Evolutionary conservation across 2,329 filamentous ascomycete species (phyloP), one percentile per base, ranked within the genome.

Genomic region (Fusarium liriodendri): DNA sequence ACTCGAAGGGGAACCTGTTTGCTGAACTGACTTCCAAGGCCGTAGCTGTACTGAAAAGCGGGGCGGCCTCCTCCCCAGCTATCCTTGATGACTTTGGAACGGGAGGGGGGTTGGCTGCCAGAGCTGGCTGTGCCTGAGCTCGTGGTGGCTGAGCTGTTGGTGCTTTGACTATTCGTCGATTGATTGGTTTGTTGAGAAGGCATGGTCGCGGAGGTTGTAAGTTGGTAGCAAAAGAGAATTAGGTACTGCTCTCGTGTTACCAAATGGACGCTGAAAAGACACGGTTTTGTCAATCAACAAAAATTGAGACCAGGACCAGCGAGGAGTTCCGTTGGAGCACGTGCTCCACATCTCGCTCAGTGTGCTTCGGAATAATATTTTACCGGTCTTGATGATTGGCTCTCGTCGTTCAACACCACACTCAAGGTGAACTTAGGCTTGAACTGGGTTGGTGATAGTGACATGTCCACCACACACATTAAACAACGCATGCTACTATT

Each of bases 21-120:
- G 14, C 13, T 37, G 8, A 50, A 14, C 54, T 38, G 29, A 63
- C 67, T 61, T 9, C 14, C 22, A 16, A 71, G 59, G 5, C 50
- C 37, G 16, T 63, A 47, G 38, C 67, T 63, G 32, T 5, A 16
- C 57, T 70, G 63, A 33, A 70, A 65, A 8, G 32, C n/a, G 16
- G 29, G 35, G 10, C 60, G 67, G 33, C 58, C 64, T 42, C 35
- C 35, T 14, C 60, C 63, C 61, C 67, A 67, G 38, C 25, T 14
- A 29, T 72, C 60, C 27, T 65, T 70, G 40, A 62, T 13, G 20
- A 62, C 20, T 29, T 42, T 52, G 42, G 60, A 62, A 20, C 54
- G 60, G 7, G 50, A 50, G 10, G 57, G 60, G 1, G 47, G 40
- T 1, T 60, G 57, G 13, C 32, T 52, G 18, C 11, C n/a, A 10